phyloP scores from a whole-genome alignment of 2,329 filamentous ascomycete species.

The Fusarium miscanthi region DNA sequence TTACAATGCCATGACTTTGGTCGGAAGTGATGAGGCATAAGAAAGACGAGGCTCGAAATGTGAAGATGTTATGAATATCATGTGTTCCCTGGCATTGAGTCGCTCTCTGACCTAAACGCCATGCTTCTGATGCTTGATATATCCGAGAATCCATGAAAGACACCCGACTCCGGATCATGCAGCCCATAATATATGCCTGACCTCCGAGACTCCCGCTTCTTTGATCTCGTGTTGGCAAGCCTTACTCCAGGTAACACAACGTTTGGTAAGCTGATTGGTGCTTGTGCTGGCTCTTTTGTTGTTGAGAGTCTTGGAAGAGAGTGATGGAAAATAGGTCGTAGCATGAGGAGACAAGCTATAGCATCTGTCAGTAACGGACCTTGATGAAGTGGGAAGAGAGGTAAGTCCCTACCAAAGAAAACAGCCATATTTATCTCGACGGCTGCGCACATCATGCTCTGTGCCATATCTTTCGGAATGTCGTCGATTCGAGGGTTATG shows the following conservation, averaged over 20 bases:
- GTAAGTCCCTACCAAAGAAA: constrained; percentile 14
- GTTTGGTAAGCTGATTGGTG: not conserved
- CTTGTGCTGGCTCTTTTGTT: not conserved
- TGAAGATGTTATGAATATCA: not conserved
- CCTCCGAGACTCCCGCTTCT: constrained; percentile 1
- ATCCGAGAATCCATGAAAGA: constrained; percentile 14
- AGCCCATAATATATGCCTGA: not conserved
- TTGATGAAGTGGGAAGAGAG: rapidly evolving
- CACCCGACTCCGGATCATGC: not conserved
- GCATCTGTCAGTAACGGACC: rapidly evolving
- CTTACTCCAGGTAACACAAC: not conserved
- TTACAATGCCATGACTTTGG: no score
- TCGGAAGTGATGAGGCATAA: no score
- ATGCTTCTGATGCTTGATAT: constrained; percentile 20
- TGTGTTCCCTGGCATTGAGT: no score
- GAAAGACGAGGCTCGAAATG: rapidly evolving
- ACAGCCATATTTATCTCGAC: constrained; percentile 41
- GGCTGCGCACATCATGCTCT: constrained; percentile 28
- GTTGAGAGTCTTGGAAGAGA: not conserved
- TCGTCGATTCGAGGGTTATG: constrained; percentile 27
- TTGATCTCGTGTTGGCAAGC: not conserved
- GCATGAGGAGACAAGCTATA: constrained; percentile 22
- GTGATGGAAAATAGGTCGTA: constrained; percentile 16
- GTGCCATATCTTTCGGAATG: constrained; percentile 26
- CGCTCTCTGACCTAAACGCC: not conserved